A percentile compares a stretch with the other conserved stretches of the same genome.
Conservation (phyloP, 495 filamentous ascomycete genomes). For the Penicillium tannophilum region DNA sequence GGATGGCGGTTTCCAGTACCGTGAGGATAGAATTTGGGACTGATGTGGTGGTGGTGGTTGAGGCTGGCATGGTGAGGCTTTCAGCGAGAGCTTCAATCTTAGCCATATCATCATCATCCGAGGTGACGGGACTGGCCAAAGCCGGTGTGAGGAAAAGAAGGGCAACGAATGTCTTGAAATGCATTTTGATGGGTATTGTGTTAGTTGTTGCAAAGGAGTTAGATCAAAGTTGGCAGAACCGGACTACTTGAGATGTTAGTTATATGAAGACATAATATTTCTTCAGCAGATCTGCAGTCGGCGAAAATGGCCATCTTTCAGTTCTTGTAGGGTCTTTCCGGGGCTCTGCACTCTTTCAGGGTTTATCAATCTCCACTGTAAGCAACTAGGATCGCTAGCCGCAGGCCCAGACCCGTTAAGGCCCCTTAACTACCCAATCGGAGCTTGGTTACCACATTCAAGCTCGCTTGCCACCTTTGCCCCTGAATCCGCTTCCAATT, state of each 20-base stretch:
- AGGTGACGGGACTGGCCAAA: slow-evolving; percentile 26
- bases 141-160: slow-evolving; percentile 22
- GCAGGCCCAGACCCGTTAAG: background rate
- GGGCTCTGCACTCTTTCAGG: background rate
- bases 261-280: background rate
- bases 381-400: background rate
- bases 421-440: background rate
- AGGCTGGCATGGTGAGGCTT: background rate
- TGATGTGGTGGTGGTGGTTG: background rate
- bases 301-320: background rate
- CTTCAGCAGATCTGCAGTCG: background rate
- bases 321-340: background rate
- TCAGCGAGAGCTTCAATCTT: background rate
- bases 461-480: background rate
- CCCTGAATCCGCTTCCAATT: background rate
- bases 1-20: slow-evolving; percentile 29
- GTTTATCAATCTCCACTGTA: background rate
- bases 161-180: slow-evolving; percentile 22
- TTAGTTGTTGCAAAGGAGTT: background rate
- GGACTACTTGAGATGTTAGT: background rate
- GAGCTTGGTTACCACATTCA: background rate
- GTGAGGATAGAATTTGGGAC: slow-evolving; percentile 25
- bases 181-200: slow-evolving; percentile 13
- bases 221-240: background rate
- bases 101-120: slow-evolving; percentile 10